phyloP scores from a whole-genome alignment of 1,139 yeast species.

The Pichia sp. region DNA sequence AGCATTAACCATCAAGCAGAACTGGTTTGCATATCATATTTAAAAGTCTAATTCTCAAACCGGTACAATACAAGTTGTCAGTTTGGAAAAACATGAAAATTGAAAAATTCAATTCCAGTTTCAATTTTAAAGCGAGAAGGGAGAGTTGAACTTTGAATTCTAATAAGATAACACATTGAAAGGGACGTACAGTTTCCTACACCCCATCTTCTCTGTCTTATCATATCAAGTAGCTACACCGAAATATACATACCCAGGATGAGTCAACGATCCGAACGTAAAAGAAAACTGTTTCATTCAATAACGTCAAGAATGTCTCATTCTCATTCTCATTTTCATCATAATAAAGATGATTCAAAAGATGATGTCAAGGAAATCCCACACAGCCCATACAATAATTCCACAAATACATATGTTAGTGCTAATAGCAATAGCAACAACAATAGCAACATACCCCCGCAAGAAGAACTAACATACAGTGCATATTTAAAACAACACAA shows the following conservation, averaged over 20 bases:
- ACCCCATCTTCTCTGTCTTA: not conserved
- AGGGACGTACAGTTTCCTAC: not conserved
- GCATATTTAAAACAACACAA: not conserved
- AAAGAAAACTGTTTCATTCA: slow-evolving; percentile 33
- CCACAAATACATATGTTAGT: not conserved
- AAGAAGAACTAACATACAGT: not conserved
- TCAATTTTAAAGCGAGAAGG: not conserved
- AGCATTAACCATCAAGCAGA: no score
- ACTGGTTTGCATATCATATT: no score
- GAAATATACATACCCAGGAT: not conserved
- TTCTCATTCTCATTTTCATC: slow-evolving; percentile 15
- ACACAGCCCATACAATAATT: slow-evolving; percentile 3
- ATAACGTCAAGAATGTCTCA: slow-evolving; percentile 23
- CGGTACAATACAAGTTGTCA: no score
- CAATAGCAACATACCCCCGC: slow-evolving; percentile 1
- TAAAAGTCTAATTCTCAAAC: no score
- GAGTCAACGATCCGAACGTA: slow-evolving; percentile 25
- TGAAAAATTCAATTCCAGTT: no score
- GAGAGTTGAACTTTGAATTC: not conserved
- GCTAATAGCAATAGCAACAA: not conserved
- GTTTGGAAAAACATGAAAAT: no score
- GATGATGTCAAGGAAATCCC: not conserved
- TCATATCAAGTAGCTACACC: not conserved
- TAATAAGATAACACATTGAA: not conserved
- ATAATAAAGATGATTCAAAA: slow-evolving; percentile 15